These are phyloP conservation scores for Allium fistulosum DNA, from an alignment of 106 monocot species.

Conservation along the genomic window DNA sequence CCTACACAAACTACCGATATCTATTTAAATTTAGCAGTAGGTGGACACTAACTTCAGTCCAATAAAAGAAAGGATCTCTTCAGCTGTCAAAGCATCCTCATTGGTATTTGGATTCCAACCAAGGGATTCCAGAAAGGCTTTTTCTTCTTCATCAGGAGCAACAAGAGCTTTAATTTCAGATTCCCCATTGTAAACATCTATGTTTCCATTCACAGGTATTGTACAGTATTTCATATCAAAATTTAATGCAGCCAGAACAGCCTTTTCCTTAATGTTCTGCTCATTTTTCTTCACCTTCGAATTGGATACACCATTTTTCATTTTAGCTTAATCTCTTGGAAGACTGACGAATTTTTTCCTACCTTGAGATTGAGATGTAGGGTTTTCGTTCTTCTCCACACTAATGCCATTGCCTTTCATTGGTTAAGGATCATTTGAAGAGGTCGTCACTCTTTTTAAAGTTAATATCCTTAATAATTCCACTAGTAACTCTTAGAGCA, in stretches of 20 bases:
- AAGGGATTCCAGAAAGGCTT: background rate
- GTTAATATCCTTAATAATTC: background rate
- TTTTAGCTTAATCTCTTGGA: background rate
- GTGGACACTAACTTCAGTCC: too few relatives aligned
- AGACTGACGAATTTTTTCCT: background rate
- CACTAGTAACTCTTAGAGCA: too few relatives aligned
- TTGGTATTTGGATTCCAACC: background rate
- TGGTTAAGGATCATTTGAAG: background rate
- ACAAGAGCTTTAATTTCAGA: background rate
- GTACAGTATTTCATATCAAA: background rate
- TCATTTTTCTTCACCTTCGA: background rate
- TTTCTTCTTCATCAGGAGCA: background rate
- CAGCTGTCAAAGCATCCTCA: background rate
- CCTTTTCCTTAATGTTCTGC: background rate
- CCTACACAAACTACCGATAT: too few relatives aligned
- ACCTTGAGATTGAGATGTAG: background rate
- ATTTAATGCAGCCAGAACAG: background rate
- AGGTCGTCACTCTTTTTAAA: background rate
- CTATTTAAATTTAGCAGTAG: too few relatives aligned
- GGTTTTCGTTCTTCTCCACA: too few relatives aligned
- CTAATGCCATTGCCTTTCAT: background rate
- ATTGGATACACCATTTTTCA: background rate
- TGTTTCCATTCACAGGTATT: background rate
- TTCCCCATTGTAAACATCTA: background rate
- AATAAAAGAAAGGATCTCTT: background rate